phyloP scores from a whole-genome alignment of 768 basidiomycete species.

The Tricholoma matsutake region DNA sequence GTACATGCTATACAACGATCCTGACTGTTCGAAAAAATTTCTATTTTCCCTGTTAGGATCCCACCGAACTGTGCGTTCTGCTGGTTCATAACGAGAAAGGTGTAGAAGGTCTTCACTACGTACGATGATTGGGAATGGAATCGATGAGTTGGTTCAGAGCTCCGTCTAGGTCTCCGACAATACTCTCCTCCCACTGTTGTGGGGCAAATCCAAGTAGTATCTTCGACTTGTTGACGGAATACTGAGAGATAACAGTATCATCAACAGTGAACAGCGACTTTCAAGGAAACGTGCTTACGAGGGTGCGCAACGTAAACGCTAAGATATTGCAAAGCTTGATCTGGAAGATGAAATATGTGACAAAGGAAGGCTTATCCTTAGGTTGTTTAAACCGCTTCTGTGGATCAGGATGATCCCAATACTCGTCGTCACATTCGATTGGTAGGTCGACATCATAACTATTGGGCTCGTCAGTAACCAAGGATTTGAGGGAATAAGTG shows the following conservation, averaged over 20 bases:
- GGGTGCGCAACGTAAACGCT: conserved; percentile 62
- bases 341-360: conserved; percentile 53
- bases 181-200: conserved; percentile 59
- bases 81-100: background rate
- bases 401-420: conserved; percentile 64
- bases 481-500: background rate
- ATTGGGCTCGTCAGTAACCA: background rate
- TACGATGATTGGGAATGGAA: conserved; percentile 57
- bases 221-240: conserved; percentile 78
- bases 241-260: conserved; percentile 39
- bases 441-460: conserved; percentile 76
- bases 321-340: conserved; percentile 63
- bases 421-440: conserved; percentile 67
- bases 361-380: conserved; percentile 48
- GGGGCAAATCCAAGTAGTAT: conserved; percentile 60
- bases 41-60: conserved; percentile 43
- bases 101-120: conserved; percentile 23
- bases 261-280: background rate
- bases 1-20: conserved; percentile 44
- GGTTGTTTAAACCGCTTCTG: conserved; percentile 69
- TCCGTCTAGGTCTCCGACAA: conserved; percentile 69
- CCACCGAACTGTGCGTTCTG: conserved; percentile 40
- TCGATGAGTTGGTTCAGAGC: conserved; percentile 69
- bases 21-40: conserved; percentile 59
- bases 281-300: conserved; percentile 38